Base-by-base conservation (phyloP, 2,329 filamentous ascomycete genomes). In the Lasiodiplodia gonubiensis region DNA sequence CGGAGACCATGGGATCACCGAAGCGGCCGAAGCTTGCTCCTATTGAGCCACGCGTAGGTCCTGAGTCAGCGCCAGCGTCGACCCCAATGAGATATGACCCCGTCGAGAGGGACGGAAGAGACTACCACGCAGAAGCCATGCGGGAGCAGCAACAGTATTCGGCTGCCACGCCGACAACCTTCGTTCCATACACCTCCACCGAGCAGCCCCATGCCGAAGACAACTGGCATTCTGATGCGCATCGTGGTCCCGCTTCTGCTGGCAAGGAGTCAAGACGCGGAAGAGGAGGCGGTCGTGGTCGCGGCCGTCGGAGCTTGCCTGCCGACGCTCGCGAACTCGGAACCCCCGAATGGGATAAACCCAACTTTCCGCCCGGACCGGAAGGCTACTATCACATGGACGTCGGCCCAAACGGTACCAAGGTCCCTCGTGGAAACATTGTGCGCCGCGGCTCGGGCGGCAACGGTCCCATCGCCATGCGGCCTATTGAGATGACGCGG, bases 21-120 rank as follows among this genome's bases (percentile, higher is more conserved):
- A 84, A 84, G 68, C 76, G 82, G 27, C 80, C 78, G n/a, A 81
- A 78, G 69, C 73, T 83, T 18, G 80, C 76, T 16, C 78, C 78
- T 3, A 69, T 78, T 30, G 78, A 81, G 71, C 75, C 79, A 30
- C 72, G 79, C 42, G 71, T 71, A 12, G 70, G 71, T 30, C 76
- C 75, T 57, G 71, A 71, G 18, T 37, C 64, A 2, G 25, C 55
- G 14, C 55, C 55, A n/a, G 60, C 16, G 16, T 37, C 37, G 4
- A 51, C 59, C n/a, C 25, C 59, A 12, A 63, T 63, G 46, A 63
- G 59, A 30, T 63, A 63, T 30, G 59, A 63, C 12, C 59, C 59
- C 12, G 59, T 63, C 11, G 59, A 63, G 59, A 37, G 59, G 25
- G 59, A 63, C 10, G 27, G n/a, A 33, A 63, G 59, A 25, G 59